Evolutionary conservation across 306 rosid species (phyloP).

Genomic region (Quercus agrifolia): DNA sequence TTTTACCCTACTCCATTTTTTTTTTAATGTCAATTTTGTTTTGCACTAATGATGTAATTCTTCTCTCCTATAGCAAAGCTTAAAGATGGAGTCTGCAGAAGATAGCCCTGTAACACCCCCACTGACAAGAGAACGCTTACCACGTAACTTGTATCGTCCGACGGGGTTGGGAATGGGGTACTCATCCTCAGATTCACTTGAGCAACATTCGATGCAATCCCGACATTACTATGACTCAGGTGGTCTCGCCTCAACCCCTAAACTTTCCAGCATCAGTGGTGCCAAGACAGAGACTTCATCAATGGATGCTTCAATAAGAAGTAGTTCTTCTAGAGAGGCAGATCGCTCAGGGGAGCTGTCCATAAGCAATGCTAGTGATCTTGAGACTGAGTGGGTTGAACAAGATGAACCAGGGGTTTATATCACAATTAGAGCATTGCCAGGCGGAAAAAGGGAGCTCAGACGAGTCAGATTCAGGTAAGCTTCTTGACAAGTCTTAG

Average conservation of each 20-base stretch:
- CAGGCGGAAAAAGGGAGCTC: constrained; percentile 59
- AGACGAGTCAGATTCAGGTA: constrained; percentile 67
- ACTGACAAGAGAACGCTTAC: constrained; percentile 36
- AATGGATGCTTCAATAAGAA: constrained; percentile 56
- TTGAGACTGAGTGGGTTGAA: constrained; percentile 59
- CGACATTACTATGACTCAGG: constrained; percentile 32
- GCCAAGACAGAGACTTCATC: constrained; percentile 62
- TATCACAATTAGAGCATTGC: constrained; percentile 51
- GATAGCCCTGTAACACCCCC: constrained; percentile 57
- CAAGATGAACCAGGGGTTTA: constrained; percentile 65
- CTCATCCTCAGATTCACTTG: constrained; percentile 60
- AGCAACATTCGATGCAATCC: constrained; percentile 44
- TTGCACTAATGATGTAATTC: not conserved
- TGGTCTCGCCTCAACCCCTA: constrained; percentile 54
- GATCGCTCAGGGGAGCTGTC: constrained; percentile 54
- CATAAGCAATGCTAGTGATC: constrained; percentile 55
- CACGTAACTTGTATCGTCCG: constrained; percentile 49
- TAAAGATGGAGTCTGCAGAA: constrained; percentile 56
- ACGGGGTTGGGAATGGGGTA: constrained; percentile 51
- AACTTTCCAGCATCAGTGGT: constrained; percentile 54
- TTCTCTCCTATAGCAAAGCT: constrained; percentile 30
- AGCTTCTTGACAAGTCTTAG: not conserved
- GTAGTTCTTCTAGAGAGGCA: constrained; percentile 61
- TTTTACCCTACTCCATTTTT: not conserved
- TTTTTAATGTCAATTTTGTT: too few species aligned